Conservation (phyloP, 2,329 filamentous ascomycete genomes). For the Chaetomium strumarium region DNA sequence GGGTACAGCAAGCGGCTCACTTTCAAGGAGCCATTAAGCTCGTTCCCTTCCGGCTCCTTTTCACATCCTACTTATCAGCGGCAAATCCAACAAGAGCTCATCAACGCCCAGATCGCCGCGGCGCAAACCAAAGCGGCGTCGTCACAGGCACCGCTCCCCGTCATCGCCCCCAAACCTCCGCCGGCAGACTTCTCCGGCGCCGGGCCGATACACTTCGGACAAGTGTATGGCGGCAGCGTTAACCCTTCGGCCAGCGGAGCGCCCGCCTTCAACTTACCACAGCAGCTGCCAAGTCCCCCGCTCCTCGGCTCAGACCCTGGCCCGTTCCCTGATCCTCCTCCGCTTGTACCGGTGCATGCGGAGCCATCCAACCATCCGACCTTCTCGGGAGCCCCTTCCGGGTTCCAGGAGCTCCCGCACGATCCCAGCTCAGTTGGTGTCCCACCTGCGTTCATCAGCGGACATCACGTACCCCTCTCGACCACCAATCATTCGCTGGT, state of each 20-base stretch:
- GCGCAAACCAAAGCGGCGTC: slow-evolving; percentile 35
- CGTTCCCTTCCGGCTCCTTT: slow-evolving; percentile 47
- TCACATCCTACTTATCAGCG: slow-evolving; percentile 41
- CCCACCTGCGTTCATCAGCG: background rate
- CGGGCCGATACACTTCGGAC: slow-evolving; percentile 27
- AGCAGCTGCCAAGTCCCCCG: slow-evolving; percentile 13
- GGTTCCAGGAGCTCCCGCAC: background rate
- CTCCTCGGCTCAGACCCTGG: background rate
- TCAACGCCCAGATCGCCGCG: slow-evolving; percentile 39
- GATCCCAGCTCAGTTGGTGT: background rate
- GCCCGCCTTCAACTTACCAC: slow-evolving; percentile 18
- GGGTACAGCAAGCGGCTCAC: slow-evolving; percentile 76
- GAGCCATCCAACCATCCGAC: background rate
- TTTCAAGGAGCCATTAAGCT: slow-evolving; percentile 67
- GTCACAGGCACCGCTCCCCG: slow-evolving; percentile 35
- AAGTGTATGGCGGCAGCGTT: slow-evolving; percentile 29
- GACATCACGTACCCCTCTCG: background rate
- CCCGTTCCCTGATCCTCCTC: background rate
- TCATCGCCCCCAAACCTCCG: slow-evolving; percentile 49
- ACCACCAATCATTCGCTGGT: background rate
- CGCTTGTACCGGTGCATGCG: background rate
- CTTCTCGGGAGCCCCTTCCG: background rate
- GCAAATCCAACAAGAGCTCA: slow-evolving; percentile 40
- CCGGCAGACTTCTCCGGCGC: slow-evolving; percentile 31
- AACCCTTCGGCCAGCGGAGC: slow-evolving; percentile 18